A percentile compares a stretch with the other conserved stretches of the same genome.
These are phyloP conservation scores for Spironucleus salmonicida DNA, from an alignment of 208 protist species.

Conservation along the genomic window DNA sequence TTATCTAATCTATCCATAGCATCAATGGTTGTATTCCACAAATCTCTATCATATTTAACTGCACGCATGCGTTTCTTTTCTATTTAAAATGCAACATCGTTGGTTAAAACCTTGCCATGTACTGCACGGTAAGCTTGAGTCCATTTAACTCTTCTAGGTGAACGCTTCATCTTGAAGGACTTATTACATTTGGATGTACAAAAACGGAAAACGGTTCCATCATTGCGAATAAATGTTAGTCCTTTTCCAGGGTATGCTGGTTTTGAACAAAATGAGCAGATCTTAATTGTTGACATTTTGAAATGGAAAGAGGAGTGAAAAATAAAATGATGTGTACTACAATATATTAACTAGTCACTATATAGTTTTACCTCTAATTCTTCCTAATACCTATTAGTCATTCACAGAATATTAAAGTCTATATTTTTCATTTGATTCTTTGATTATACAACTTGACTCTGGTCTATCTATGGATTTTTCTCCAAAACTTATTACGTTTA, in stretches of 20 bases:
- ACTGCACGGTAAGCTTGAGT: constrained; percentile 93
- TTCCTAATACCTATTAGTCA: too few species aligned
- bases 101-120: constrained; percentile 84
- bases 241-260: constrained; percentile 96
- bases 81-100: constrained; percentile 93
- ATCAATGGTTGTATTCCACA: constrained; percentile 42
- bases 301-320: too few species aligned
- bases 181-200: constrained; percentile 93
- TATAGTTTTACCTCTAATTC: too few species aligned
- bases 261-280: constrained; percentile 83
- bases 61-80: constrained; percentile 87
- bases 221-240: constrained; percentile 92
- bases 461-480: too few species aligned
- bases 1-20: constrained; percentile 30
- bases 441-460: too few species aligned
- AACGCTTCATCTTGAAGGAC: constrained; percentile 94
- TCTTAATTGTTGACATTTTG: constrained; percentile 77
- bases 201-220: constrained; percentile 80
- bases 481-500: too few species aligned
- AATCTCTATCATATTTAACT: constrained; percentile 92
- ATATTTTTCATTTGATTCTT: too few species aligned
- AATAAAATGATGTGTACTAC: too few species aligned
- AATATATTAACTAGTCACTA: too few species aligned
- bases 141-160: constrained; percentile 93
- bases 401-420: too few species aligned